Conservation (phyloP, 148 eudicot genomes). For the Amaranthus palmeri region DNA sequence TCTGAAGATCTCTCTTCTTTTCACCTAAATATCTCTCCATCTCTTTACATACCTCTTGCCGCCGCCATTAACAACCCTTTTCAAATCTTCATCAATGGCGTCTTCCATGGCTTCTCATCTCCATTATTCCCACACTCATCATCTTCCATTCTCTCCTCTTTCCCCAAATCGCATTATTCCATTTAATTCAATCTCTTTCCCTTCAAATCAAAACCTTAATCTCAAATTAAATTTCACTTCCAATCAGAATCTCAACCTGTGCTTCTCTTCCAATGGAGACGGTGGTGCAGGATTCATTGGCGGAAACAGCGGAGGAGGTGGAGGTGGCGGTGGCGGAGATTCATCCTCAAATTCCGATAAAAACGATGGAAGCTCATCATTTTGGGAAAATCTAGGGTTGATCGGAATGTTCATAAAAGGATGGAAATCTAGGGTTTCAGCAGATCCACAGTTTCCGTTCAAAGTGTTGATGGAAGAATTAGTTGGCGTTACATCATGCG, state of each 20-base stretch:
- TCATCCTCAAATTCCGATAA: constrained; percentile 16
- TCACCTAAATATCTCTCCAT: too few species aligned
- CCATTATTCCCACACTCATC: constrained; percentile 33
- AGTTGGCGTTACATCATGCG: constrained; percentile 75
- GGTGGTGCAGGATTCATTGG: constrained; percentile 22
- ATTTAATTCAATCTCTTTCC: constrained; percentile 2
- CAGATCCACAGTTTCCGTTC: constrained; percentile 94
- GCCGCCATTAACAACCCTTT: not conserved
- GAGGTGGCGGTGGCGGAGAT: constrained; percentile 28
- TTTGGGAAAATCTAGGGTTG: constrained; percentile 45
- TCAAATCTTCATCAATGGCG: constrained; percentile 19
- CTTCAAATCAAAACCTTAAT: constrained; percentile 5
- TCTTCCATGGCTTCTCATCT: constrained; percentile 38
- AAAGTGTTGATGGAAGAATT: constrained; percentile 94
- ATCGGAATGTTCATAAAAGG: constrained; percentile 70
- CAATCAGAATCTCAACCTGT: constrained; percentile 13
- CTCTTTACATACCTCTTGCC: too few species aligned
- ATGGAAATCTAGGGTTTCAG: constrained; percentile 88
- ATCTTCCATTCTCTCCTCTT: constrained; percentile 14
- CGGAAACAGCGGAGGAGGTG: constrained; percentile 23
- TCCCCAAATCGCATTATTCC: not conserved
- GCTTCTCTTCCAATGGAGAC: constrained; percentile 21
- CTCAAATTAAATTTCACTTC: constrained; percentile 9
- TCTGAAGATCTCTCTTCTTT: too few species aligned
- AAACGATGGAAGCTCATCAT: constrained; percentile 17